phyloP scores from a whole-genome alignment of 1,284 basidiomycete species.

The Cryptococcus sp. region DNA sequence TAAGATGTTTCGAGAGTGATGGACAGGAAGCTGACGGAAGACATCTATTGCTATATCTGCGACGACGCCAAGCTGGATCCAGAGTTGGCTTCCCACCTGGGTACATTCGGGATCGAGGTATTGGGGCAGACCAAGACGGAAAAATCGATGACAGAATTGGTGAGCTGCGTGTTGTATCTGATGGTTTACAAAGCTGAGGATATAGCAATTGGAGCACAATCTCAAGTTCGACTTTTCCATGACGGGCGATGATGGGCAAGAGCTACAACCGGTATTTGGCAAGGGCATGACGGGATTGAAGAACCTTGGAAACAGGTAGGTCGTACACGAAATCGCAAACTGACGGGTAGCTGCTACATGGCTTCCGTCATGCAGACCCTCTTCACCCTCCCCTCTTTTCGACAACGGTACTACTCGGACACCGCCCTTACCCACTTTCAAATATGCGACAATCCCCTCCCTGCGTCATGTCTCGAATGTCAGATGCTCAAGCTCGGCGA shows the following conservation, averaged over 20 bases:
- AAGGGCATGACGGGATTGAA: conserved; percentile 80
- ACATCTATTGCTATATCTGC: conserved; percentile 92
- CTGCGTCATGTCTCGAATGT: conserved; percentile 85
- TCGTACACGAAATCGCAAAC: neutral
- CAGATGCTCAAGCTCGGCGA: conserved; percentile 91
- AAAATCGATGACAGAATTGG: conserved; percentile 94
- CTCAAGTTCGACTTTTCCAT: conserved; percentile 92
- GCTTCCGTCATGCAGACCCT: conserved; percentile 85
- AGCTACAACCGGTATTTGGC: conserved; percentile 82
- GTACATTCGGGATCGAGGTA: conserved; percentile 82
- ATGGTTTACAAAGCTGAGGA: conserved; percentile 3
- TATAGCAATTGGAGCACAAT: conserved; percentile 93
- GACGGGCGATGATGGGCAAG: conserved; percentile 81
- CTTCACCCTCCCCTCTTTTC: conserved; percentile 76
- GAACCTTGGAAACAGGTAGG: conserved; percentile 87
- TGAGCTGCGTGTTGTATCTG: conserved; percentile 45
- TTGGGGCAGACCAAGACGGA: conserved; percentile 83
- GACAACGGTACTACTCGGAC: conserved; percentile 61
- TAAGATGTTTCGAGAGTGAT: neutral
- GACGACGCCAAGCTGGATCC: conserved; percentile 82
- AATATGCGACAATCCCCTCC: conserved; percentile 62
- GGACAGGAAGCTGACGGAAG: conserved; percentile 47
- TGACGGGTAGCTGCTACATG: conserved; percentile 80
- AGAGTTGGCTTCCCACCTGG: conserved; percentile 67
- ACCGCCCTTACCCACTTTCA: conserved; percentile 56